A percentile compares a stretch with the other conserved stretches of the same genome.
phyloP scores from a whole-genome alignment of 495 filamentous ascomycete genomes.

The Xylaria castorea region DNA sequence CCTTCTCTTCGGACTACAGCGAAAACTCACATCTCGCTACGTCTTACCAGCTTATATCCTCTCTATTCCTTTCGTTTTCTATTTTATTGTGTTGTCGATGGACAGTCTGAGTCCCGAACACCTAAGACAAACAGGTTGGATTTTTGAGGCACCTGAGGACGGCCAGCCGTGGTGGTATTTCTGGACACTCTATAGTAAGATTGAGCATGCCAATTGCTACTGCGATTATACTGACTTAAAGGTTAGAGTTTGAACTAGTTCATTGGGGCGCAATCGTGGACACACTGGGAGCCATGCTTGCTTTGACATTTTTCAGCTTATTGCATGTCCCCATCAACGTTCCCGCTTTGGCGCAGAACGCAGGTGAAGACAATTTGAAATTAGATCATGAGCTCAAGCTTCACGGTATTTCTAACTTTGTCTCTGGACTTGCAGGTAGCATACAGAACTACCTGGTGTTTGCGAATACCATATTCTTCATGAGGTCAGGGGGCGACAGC shows the following conservation, averaged over 20 bases:
- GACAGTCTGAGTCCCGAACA: slow-evolving; percentile 65
- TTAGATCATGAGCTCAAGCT: slow-evolving; percentile 91
- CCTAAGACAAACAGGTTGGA: slow-evolving; percentile 79
- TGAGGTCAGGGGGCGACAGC: slow-evolving; percentile 85
- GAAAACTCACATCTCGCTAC: slow-evolving; percentile 76
- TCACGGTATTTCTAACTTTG: slow-evolving; percentile 89
- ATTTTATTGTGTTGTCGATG: slow-evolving; percentile 73
- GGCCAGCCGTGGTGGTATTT: slow-evolving; percentile 96
- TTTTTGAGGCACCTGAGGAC: slow-evolving; percentile 83
- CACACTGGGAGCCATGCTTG: slow-evolving; percentile 93
- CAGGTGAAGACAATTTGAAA: slow-evolving; percentile 87
- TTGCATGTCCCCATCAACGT: slow-evolving; percentile 98
- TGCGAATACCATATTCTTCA: slow-evolving; percentile 94
- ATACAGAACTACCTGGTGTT: slow-evolving; percentile 99
- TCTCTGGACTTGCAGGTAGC: slow-evolving; percentile 85
- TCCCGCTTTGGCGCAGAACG: slow-evolving; percentile 85
- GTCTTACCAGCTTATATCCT: slow-evolving; percentile 89
- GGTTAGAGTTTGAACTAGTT: slow-evolving; percentile 71
- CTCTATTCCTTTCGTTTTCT: slow-evolving; percentile 79
- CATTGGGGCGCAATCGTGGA: slow-evolving; percentile 81
- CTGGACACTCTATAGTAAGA: slow-evolving; percentile 88
- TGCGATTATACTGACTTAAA: slow-evolving; percentile 34
- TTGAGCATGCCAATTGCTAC: not conserved
- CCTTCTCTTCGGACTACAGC: slow-evolving; percentile 75
- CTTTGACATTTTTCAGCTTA: slow-evolving; percentile 95